Base-by-base conservation (phyloP, 768 basidiomycete species). In the Russula ochroleuca region DNA sequence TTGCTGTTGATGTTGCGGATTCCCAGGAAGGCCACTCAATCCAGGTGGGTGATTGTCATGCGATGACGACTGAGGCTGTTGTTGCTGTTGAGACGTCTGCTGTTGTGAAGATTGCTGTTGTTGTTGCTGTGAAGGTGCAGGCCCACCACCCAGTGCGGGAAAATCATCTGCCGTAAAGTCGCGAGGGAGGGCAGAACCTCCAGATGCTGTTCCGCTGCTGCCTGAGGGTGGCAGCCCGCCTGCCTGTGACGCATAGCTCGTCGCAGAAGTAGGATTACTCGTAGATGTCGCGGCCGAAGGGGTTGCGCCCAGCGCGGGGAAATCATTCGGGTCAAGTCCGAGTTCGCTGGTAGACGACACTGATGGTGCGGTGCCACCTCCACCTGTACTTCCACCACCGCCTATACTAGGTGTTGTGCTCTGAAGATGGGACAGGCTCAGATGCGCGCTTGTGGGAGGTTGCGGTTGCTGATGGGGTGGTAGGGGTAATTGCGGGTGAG, bases 141-240 rank as follows among this genome's bases (percentile, higher is more conserved):
- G 75, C 68, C 83, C 85, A 57, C 86, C 88, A 13, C 91, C 88
- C 31, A 94, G 78, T 19, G 92, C 92, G 56, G 92, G 92, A 73
- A 94, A 94, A 77, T 94, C 92, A 68, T 93, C 91, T 45, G 87
- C 84, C n/a, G 87, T 88, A 65, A 94, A 90, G 73, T 88, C 86
- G 70, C 86, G 79, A 61, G 82, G 75, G 68, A 82, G 80, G 65
- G 72, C 69, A 28, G 64, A 64, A 38, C 78, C 78, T 33, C 73
- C 67, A 17, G 65, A 71, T 51, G 69, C 71, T 60, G 74, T 69
- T 11, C 67, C 70, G 19, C 59, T 65, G 38, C 76, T 72, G 63
- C 69, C 78, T 58, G 78, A 81, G 69, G 83, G 73, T 59, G 76
- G 73, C 43, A 81, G 78, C n/a, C 80, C 84, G 28, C 88, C 89